phyloP scores from a whole-genome alignment of 495 filamentous ascomycete species.

The Geoglossum glabrum region DNA sequence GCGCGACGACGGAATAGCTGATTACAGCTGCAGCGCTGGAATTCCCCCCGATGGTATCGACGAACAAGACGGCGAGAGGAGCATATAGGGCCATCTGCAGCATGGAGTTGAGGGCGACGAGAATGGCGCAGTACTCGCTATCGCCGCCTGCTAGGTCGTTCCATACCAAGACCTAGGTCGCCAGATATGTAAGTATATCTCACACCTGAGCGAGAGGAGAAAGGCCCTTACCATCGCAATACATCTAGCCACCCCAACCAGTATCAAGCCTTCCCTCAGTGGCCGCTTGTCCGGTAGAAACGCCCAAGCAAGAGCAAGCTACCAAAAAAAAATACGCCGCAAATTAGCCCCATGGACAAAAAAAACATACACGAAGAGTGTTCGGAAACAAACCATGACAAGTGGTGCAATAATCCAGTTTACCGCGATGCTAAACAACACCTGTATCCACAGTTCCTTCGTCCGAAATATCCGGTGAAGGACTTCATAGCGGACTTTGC shows the following conservation, averaged over 20 bases:
- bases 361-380: too few relatives aligned
- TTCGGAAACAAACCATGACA: slow-evolving; percentile 55
- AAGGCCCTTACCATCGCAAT: slow-evolving; percentile 53
- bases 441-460: slow-evolving; percentile 54
- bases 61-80: slow-evolving; percentile 59
- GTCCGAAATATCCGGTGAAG: slow-evolving; percentile 47
- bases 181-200: too few relatives aligned
- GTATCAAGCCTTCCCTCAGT: slow-evolving; percentile 51
- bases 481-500: slow-evolving; percentile 74
- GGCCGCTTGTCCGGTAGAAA: slow-evolving; percentile 53
- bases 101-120: slow-evolving; percentile 73
- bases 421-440: slow-evolving; percentile 54
- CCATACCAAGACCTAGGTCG: slow-evolving; percentile 49
- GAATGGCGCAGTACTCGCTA: slow-evolving; percentile 69
- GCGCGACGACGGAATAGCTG: slow-evolving; percentile 52
- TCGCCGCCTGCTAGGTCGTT: slow-evolving; percentile 61
- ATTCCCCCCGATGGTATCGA: slow-evolving; percentile 33
- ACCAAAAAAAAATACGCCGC: too few relatives aligned
- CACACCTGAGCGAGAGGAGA: too few relatives aligned
- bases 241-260: slow-evolving; percentile 60
- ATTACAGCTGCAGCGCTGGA: slow-evolving; percentile 13
- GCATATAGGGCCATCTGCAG: slow-evolving; percentile 78
- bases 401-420: slow-evolving; percentile 89
- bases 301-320: slow-evolving; percentile 62
- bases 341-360: too few relatives aligned